Base-by-base conservation (phyloP, 1,284 basidiomycete genomes). In the Calocybe gambosa region DNA sequence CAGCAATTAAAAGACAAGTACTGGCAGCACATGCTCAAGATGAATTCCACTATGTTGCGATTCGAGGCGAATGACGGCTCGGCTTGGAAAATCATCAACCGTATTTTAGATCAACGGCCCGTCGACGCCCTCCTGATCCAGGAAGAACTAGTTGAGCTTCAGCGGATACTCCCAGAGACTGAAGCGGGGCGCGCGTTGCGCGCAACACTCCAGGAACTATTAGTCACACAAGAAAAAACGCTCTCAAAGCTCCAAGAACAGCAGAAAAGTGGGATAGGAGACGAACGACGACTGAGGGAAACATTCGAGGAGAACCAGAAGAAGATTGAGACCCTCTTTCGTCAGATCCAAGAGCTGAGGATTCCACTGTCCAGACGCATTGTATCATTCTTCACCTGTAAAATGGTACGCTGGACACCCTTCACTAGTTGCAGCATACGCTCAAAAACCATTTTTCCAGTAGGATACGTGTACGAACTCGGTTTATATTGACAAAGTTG, bases 91-190 rank as follows among this genome's bases (percentile, higher is more conserved):
- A 51, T 55, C 21, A 23, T 55, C 5, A 28, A 48, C 13, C 33
- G 16, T 12, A 42, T 47, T 28, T 37, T 46, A 13, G 12, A 45
- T 35, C 23, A 45, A 16, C 15, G 21, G 20, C 8, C 31, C 25
- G 41, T 49, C 12, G 45, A 50, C n/a, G 36, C 41, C 13, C 51
- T 56, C 21, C 49, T 49, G 33, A 55, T 60, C 19, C 58, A 58
- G 34, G 43, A 50, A 33, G 58, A 58, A 39, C 35, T 59, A n/a
- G 56, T 58, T 9, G 49, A 54, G 2, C 29, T 43, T 19, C 44
- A 50, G n/a, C 50, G 50, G 29, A 36, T 43, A 13, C 39, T 59
- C n/a, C 50, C 53, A 0, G 47, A 57, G 8, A 58, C 58, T 1
- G 47, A 47, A 16, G 58, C 58, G 0, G 55, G 53, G 18, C 47